Base-by-base conservation (phyloP, 2,329 filamentous ascomycete species). In the Fonsecaea pedrosoi region DNA sequence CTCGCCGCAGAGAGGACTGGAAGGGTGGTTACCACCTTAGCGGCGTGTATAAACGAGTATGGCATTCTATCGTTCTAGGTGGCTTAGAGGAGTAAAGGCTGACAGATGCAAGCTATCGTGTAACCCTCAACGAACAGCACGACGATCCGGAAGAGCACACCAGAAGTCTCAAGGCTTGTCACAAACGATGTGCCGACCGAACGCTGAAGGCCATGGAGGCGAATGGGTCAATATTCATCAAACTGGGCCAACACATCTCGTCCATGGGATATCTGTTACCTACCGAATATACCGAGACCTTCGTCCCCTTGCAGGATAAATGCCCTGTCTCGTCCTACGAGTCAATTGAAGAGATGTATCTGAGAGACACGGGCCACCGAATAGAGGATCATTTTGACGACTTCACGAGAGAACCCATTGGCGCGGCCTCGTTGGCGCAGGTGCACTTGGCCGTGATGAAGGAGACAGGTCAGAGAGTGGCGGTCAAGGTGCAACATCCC, bases 161-260 rank as follows among this genome's bases (percentile, higher is more conserved):
- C n/a, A 82, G 79, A n/a, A 78, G 90, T 42, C 82, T 99, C 60
- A 90, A 88, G 72, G 89, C 89, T 70, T 98, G 95, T 76, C 95
- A 99, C 79, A 90, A 96, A 77, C 87, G 95, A 78, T 99, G 95
- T 80, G 95, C 95, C 35, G 86, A 92, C 74, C 88, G 95, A 69
- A 97, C 95, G 0, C 82, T 98, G 50, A 86, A 85, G 65, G 94
- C 96, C 1, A 82, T 98, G 71, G 95, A 99, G 83, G 92, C 92
- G 83, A 98, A 97, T 78, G 95, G 96, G 32, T 96, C 94, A 34
- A 97, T 99, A 70, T 99, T 98, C 74, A 98, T 99, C 78, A 99
- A 99, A 80, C 83, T 99, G 45, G 95, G 95, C 7, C 95, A 99
- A 75, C 95, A 99, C 80, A 79, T 99, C 79, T 97, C 92, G 78